Conservation (phyloP, 2,329 filamentous ascomycete species). For the Microascus cirrosus region DNA sequence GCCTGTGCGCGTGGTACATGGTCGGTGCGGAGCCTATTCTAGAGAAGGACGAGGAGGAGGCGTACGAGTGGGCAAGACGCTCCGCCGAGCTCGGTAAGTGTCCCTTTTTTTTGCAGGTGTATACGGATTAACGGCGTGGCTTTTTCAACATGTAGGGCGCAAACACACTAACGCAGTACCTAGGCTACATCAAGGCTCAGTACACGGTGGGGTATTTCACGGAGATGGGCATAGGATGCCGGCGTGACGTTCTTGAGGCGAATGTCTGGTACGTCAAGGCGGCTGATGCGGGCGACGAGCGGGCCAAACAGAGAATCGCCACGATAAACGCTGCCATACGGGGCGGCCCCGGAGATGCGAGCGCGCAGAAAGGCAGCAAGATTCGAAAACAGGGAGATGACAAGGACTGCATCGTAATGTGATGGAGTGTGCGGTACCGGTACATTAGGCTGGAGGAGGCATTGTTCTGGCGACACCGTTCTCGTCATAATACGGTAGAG, state of each 20-base stretch:
- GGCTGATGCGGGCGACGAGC: conserved; percentile 81
- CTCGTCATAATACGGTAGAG: conserved; percentile 1
- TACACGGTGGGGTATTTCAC: conserved; percentile 96
- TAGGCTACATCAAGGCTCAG: conserved; percentile 65
- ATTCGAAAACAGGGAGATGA: conserved; percentile 40
- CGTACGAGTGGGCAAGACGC: conserved; percentile 87
- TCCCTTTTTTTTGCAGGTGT: too few species aligned
- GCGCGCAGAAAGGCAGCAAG: conserved; percentile 28
- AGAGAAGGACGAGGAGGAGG: conserved; percentile 91
- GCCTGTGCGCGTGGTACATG: conserved; percentile 96
- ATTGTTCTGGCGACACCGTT: not conserved
- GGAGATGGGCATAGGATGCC: conserved; percentile 95
- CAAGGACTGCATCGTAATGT: conserved; percentile 50
- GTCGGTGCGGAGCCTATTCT: conserved; percentile 85
- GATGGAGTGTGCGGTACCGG: conserved; percentile 26
- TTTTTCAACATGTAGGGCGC: too few species aligned
- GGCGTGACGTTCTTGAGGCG: conserved; percentile 86
- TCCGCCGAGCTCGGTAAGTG: conserved; percentile 73
- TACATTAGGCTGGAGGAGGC: not conserved
- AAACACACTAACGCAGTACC: not conserved
- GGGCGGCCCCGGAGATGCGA: conserved; percentile 44
- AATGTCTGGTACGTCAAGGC: conserved; percentile 98
- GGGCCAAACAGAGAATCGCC: conserved; percentile 74
- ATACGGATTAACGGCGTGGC: too few species aligned
- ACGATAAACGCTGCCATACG: conserved; percentile 77